Conservation (phyloP, 805 yeast species). For the Limtongia smithiae region DNA sequence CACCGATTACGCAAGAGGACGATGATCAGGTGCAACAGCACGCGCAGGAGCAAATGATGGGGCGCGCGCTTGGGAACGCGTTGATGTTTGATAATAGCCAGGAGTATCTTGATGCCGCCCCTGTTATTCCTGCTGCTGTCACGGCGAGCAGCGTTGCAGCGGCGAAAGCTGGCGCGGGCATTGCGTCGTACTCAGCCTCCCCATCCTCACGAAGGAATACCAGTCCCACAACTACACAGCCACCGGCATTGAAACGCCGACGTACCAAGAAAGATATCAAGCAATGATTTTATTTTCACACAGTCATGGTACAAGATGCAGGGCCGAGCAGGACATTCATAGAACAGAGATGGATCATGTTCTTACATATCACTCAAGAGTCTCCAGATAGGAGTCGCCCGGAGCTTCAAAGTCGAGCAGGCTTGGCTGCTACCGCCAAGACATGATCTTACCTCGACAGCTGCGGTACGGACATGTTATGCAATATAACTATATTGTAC, state of each 20-base stretch:
- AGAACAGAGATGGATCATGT: too few relatives aligned
- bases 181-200: background rate
- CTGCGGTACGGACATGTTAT: too few relatives aligned
- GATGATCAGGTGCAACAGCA: slow-evolving; percentile 12
- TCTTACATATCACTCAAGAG: too few relatives aligned
- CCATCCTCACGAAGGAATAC: background rate
- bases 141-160: too few relatives aligned
- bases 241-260: slow-evolving; percentile 12
- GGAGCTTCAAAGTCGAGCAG: too few relatives aligned
- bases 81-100: slow-evolving; percentile 2
- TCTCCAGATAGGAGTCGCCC: too few relatives aligned
- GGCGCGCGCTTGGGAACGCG: slow-evolving; percentile 29
- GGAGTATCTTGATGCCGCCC: slow-evolving; percentile 20
- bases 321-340: too few relatives aligned
- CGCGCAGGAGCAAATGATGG: slow-evolving; percentile 26
- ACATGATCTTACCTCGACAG: too few relatives aligned
- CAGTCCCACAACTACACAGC: background rate
- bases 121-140: too few relatives aligned
- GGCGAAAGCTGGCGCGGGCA: background rate
- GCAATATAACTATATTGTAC: too few relatives aligned
- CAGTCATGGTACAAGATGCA: too few relatives aligned
- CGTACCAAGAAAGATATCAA: slow-evolving; percentile 15
- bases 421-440: too few relatives aligned
- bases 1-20: slow-evolving; percentile 23
- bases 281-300: background rate